Evolutionary conservation across 805 yeast genomes (phyloP).

Genomic region (Candida arabinofermentans): DNA sequence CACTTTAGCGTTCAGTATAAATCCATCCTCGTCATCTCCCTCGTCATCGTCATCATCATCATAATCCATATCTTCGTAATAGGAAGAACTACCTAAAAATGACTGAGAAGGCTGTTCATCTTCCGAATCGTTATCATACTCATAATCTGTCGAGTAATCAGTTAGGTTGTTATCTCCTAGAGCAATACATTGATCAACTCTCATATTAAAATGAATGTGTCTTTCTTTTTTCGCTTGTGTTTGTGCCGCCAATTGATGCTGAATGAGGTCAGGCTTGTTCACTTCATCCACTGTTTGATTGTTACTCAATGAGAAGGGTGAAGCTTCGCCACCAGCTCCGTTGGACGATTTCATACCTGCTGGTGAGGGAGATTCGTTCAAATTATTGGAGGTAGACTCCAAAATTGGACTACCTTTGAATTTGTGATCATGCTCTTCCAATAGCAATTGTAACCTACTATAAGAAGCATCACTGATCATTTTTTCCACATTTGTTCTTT

Average conservation of each 20-base stretch:
- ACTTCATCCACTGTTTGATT: slow-evolving; percentile 15
- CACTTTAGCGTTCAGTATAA: slow-evolving; percentile 19
- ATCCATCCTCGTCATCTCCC: slow-evolving; percentile 25
- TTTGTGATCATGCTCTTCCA: slow-evolving; percentile 29
- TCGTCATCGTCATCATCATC: slow-evolving; percentile 21
- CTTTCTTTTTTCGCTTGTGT: slow-evolving; percentile 38
- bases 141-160: slow-evolving; percentile 24
- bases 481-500: slow-evolving; percentile 78
- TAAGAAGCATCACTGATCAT: slow-evolving; percentile 59
- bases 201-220: slow-evolving; percentile 88
- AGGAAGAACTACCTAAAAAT: neutral
- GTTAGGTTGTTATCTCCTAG: slow-evolving; percentile 36
- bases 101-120: slow-evolving; percentile 19
- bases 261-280: slow-evolving; percentile 1
- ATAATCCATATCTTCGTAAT: slow-evolving; percentile 23
- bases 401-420: slow-evolving; percentile 31
- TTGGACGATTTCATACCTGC: slow-evolving; percentile 9
- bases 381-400: slow-evolving; percentile 23
- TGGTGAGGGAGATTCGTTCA: slow-evolving; percentile 17
- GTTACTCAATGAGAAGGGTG: slow-evolving; percentile 18
- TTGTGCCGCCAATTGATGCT: neutral
- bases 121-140: slow-evolving; percentile 20
- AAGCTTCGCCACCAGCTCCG: slow-evolving; percentile 9
- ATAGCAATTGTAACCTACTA: slow-evolving; percentile 26
- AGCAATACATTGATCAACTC: slow-evolving; percentile 93